Evolutionary conservation across 2,329 filamentous ascomycete genomes (phyloP).

Genomic region (Esteya vermicola): DNA sequence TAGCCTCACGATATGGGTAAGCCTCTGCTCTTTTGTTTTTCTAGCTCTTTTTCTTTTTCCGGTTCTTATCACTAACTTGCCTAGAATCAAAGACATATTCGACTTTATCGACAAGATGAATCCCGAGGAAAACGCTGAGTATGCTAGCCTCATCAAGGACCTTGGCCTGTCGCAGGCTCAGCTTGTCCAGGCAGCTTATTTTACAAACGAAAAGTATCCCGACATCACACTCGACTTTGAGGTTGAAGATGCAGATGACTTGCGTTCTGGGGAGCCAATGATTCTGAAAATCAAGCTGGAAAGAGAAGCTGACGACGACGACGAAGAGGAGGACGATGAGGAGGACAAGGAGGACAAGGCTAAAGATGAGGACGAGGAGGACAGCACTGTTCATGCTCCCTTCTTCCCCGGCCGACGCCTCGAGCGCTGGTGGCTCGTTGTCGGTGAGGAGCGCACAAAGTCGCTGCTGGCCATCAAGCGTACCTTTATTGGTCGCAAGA

Average conservation of each 20-base stretch:
- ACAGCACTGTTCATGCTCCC: slow-evolving; percentile 79
- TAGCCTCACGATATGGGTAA: slow-evolving; percentile 64
- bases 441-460: slow-evolving; percentile 83
- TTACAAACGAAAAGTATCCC: slow-evolving; percentile 93
- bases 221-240: slow-evolving; percentile 87
- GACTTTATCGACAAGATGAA: slow-evolving; percentile 99
- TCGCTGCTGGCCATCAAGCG: slow-evolving; percentile 86
- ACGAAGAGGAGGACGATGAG: slow-evolving; percentile 38
- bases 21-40: slow-evolving; percentile 15
- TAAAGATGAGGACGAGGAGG: slow-evolving; percentile 61
- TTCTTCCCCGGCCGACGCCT: slow-evolving; percentile 88
- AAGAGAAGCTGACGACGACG: slow-evolving; percentile 62
- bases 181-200: slow-evolving; percentile 76
- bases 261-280: slow-evolving; percentile 67
- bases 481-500: slow-evolving; percentile 69
- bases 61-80: slow-evolving; percentile 16
- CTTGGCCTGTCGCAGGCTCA: slow-evolving; percentile 71
- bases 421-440: slow-evolving; percentile 98
- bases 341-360: slow-evolving; percentile 30
- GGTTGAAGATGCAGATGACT: slow-evolving; percentile 64
- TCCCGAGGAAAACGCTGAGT: slow-evolving; percentile 77
- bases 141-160: slow-evolving; percentile 60
- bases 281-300: slow-evolving; percentile 75
- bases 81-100: slow-evolving; percentile 79
- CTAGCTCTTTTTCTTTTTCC: not conserved